These are phyloP conservation scores for Spathaspora sp. DNA, from an alignment of 805 yeast species.

Conservation along the genomic window DNA sequence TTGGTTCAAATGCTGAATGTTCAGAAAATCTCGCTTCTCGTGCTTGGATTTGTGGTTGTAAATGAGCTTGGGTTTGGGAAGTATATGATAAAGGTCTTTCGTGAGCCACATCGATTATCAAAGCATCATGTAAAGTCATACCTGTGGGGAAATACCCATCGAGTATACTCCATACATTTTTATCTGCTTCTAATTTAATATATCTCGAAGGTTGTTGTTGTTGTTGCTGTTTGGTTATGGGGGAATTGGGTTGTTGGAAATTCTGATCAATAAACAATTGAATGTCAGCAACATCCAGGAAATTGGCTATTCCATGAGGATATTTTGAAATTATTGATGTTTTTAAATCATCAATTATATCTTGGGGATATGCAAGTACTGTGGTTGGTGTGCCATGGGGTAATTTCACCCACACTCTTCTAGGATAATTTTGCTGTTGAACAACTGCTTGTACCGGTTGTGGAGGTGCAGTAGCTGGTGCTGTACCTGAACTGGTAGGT, in stretches of 20 bases:
- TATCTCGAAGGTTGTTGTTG: slow-evolving; percentile 5
- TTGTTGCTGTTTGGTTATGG: slow-evolving; percentile 8
- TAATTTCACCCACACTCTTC: slow-evolving; percentile 54
- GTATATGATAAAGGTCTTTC: slow-evolving; percentile 10
- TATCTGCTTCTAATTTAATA: slow-evolving; percentile 54
- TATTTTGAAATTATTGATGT: slow-evolving; percentile 56
- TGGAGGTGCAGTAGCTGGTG: neutral
- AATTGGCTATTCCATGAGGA: slow-evolving; percentile 61
- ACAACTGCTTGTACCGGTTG: slow-evolving; percentile 8
- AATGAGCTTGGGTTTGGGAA: too few species aligned
- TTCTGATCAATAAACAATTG: neutral
- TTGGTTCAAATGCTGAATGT: neutral
- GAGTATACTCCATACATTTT: slow-evolving; percentile 51
- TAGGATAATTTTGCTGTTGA: slow-evolving; percentile 2
- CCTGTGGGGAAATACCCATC: slow-evolving; percentile 65
- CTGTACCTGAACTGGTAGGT: neutral
- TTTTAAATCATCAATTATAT: slow-evolving; percentile 82
- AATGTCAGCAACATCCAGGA: slow-evolving; percentile 68
- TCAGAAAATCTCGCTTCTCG: neutral
- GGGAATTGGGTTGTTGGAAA: slow-evolving; percentile 1
- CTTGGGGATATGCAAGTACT: slow-evolving; percentile 53
- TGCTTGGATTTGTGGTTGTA: too few species aligned
- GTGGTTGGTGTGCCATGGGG: slow-evolving; percentile 64
- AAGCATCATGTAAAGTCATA: slow-evolving; percentile 63
- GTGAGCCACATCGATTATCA: slow-evolving; percentile 49